Base-by-base conservation (phyloP, 2,329 filamentous ascomycete genomes). In the Alternaria dauci region DNA sequence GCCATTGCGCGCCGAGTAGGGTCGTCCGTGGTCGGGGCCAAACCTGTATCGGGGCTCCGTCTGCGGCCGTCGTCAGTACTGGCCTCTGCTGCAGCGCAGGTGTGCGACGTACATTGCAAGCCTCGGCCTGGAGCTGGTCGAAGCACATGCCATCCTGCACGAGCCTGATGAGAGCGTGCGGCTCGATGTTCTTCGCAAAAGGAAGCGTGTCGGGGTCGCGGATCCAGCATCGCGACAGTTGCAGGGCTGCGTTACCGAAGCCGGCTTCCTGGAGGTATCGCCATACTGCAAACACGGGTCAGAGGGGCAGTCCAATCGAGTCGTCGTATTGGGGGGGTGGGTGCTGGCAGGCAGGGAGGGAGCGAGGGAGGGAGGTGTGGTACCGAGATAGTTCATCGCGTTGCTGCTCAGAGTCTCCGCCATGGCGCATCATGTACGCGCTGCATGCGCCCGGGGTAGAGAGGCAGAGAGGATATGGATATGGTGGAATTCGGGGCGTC, bases 331-430 rank as follows among this genome's bases (percentile, higher is more conserved):
- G 20, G 20, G 20, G 20, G 20, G 20, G 20, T 23, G 20, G 20
- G 20, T 23, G 20, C 20, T 2, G 20, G 20, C 20, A 23, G 20
- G 4, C 20, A 23, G 20, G 20, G 20, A 23, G 20, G 20, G 20
- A 23, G 20, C 9, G 28, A 9, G 26, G 26, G 26, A 47, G 54
- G 52, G 39, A 42, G 28, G 25, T 23, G 20, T 23, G 38, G 59
- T 64, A 71, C 70, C 67, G 73, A 90, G 81, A 79, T 89, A 89
- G 80, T 90, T 90, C 75, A 90, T 84, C 76, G 89, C 87, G 81
- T 89, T 84, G 67, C 83, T 85, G 71, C 81, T 85, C 64, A 87
- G 79, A 50, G 82, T 71, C 66, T 75, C 71, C 54, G 76, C 73
- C 77, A 81, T 81, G 68, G 78, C 76, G 78, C 79, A 81, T 80